Conservation (phyloP, 2,329 filamentous ascomycete genomes). For the Fusarium nelsonii region DNA sequence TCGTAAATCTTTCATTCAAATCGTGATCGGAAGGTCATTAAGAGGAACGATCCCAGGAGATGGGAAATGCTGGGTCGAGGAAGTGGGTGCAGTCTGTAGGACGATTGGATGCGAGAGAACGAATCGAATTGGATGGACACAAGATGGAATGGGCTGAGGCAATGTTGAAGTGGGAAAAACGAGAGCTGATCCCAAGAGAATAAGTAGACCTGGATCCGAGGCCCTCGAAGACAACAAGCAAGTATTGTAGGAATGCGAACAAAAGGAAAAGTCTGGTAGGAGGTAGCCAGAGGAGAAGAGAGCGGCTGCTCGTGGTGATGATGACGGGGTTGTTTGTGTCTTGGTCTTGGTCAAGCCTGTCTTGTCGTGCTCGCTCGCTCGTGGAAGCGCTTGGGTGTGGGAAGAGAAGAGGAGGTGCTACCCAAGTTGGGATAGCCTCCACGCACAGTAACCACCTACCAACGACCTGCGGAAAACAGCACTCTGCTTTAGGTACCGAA, state of each 20-base stretch:
- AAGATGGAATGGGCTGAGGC: slow-evolving; percentile 22
- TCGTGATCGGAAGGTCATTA: slow-evolving; percentile 21
- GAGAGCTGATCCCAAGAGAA: slow-evolving; percentile 32
- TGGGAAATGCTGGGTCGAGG: slow-evolving; percentile 24
- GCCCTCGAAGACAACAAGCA: slow-evolving; percentile 20
- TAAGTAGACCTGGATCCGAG: slow-evolving; percentile 29
- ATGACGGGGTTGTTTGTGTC: slow-evolving; percentile 40
- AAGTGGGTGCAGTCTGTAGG: slow-evolving; percentile 27
- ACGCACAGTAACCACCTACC: slow-evolving; percentile 13
- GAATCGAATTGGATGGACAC: slow-evolving; percentile 23
- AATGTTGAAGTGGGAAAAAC: slow-evolving; percentile 30
- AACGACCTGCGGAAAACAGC: slow-evolving; percentile 23
- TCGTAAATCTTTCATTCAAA: slow-evolving; percentile 37
- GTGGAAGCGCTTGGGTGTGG: slow-evolving; percentile 40
- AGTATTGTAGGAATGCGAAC: slow-evolving; percentile 12
- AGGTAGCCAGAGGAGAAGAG: slow-evolving; percentile 28
- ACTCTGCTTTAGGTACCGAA: slow-evolving; percentile 19
- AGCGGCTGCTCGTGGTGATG: slow-evolving; percentile 38
- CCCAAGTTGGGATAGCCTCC: slow-evolving; percentile 38
- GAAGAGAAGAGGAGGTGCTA: slow-evolving; percentile 43
- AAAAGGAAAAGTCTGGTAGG: slow-evolving; percentile 23
- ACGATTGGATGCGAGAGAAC: slow-evolving; percentile 37
- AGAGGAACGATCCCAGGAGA: slow-evolving; percentile 16
- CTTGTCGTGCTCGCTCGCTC: slow-evolving; percentile 9
- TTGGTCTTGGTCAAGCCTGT: slow-evolving; percentile 27